Percentiles rank a stretch among this genome's conserved stretches.
phyloP scores from a whole-genome alignment of 2,329 filamentous ascomycete species.

The Diplocarpon rosae region DNA sequence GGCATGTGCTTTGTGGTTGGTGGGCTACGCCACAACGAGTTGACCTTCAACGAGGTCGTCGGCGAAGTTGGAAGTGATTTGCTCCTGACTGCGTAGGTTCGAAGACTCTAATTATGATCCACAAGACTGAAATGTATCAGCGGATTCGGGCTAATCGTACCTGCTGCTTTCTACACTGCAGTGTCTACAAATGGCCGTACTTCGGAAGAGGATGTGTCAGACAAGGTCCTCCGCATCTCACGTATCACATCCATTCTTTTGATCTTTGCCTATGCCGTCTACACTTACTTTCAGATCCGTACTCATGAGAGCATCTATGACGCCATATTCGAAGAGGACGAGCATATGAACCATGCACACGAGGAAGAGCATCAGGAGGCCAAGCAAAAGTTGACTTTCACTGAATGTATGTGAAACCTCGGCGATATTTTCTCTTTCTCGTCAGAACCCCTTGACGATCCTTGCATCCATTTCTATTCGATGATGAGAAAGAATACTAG shows the following conservation, averaged over 20 bases:
- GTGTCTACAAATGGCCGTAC: slow-evolving; percentile 28
- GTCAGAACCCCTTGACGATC: no score
- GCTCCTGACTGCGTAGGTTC: slow-evolving; percentile 63
- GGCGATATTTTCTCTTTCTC: no score
- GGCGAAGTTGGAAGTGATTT: slow-evolving; percentile 71
- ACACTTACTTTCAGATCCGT: slow-evolving; percentile 61
- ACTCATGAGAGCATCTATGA: slow-evolving; percentile 71
- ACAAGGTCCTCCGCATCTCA: slow-evolving; percentile 53
- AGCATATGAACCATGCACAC: slow-evolving; percentile 53
- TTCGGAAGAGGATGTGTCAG: slow-evolving; percentile 32
- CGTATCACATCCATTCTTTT: slow-evolving; percentile 61
- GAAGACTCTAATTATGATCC: background rate
- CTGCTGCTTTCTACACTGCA: slow-evolving; percentile 38
- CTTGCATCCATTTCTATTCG: no score
- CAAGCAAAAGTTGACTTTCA: slow-evolving; percentile 62
- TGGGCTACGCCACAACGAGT: slow-evolving; percentile 55
- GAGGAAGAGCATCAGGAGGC: slow-evolving; percentile 31
- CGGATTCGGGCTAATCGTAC: slow-evolving; percentile 36
- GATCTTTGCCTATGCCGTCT: slow-evolving; percentile 56
- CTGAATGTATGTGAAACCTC: slow-evolving; percentile 40
- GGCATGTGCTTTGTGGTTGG: slow-evolving; percentile 72
- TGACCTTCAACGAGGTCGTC: slow-evolving; percentile 63
- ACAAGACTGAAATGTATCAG: slow-evolving; percentile 23
- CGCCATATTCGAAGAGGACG: slow-evolving; percentile 60
- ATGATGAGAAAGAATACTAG: no score